phyloP scores from a whole-genome alignment of 176 grass and related monocot species.

The Eleusine indica region DNA sequence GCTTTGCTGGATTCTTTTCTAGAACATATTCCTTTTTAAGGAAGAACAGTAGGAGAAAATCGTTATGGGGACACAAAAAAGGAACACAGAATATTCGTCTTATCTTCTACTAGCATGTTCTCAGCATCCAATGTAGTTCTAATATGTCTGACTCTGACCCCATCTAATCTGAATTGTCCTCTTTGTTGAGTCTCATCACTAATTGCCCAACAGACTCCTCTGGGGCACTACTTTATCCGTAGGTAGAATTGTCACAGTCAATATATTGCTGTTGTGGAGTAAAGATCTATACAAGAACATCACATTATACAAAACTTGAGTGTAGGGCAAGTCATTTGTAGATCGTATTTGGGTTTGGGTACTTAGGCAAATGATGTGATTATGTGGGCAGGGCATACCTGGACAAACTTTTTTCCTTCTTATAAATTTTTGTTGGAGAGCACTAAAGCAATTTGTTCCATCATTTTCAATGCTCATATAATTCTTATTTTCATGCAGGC shows the following conservation, averaged over 20 bases:
- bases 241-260: not conserved
- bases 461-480: not conserved
- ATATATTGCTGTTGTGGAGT: not conserved
- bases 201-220: not conserved
- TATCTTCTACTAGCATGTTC: not conserved
- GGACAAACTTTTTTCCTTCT: not conserved
- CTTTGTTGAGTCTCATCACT: conserved; percentile 1
- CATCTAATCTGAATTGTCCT: not conserved
- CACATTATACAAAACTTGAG: not conserved
- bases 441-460: not conserved
- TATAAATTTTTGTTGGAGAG: not conserved
- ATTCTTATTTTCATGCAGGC: conserved; percentile 56
- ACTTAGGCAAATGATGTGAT: not conserved
- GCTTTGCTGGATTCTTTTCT: conserved; percentile 6
- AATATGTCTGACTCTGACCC: not conserved
- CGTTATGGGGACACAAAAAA: not conserved
- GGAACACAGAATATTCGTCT: not conserved
- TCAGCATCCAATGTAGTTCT: not conserved
- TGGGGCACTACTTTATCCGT: not conserved
- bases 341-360: not conserved
- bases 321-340: not conserved
- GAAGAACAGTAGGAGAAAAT: not conserved
- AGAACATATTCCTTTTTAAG: conserved; percentile 7
- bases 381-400: not conserved
- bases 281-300: not conserved